phyloP scores from a whole-genome alignment of 2,329 filamentous ascomycete species.

The Xylaria sp. region DNA sequence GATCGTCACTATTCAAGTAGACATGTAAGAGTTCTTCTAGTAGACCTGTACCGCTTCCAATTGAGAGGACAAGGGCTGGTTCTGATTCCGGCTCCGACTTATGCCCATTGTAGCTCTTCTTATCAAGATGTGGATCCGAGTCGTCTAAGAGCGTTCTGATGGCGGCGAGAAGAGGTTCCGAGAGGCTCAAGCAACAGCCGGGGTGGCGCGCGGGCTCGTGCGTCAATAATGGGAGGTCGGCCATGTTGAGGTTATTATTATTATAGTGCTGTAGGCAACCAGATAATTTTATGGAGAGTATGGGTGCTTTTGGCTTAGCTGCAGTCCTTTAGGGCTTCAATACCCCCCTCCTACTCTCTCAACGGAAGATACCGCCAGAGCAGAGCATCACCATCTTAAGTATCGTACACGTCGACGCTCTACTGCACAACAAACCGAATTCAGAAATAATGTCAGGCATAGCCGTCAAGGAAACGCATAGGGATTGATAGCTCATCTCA shows the following conservation, averaged over 20 bases:
- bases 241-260: constrained; percentile 16
- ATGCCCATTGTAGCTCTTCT: background rate
- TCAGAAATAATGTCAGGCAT: background rate
- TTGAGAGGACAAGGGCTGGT: constrained; percentile 35
- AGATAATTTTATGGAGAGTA: background rate
- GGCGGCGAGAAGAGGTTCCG: constrained; percentile 25
- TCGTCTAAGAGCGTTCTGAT: constrained; percentile 12
- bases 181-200: constrained; percentile 37
- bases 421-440: background rate
- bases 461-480: background rate
- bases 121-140: background rate
- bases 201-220: constrained; percentile 30
- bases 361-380: background rate
- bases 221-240: constrained; percentile 25
- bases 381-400: background rate
- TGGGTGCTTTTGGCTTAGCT: background rate
- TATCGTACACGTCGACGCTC: background rate
- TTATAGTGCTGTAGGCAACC: background rate
- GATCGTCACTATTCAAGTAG: constrained; percentile 1
- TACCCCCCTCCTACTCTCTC: background rate
- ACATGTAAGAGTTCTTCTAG: constrained; percentile 35
- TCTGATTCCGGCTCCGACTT: background rate
- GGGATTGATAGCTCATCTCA: background rate
- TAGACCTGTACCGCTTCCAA: constrained; percentile 40
- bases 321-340: background rate